Percentiles rank a stretch among this genome's conserved stretches.
Evolutionary conservation across 2,329 filamentous ascomycete genomes (phyloP).

Genomic region (Neoscytalidium dimidiatum): DNA sequence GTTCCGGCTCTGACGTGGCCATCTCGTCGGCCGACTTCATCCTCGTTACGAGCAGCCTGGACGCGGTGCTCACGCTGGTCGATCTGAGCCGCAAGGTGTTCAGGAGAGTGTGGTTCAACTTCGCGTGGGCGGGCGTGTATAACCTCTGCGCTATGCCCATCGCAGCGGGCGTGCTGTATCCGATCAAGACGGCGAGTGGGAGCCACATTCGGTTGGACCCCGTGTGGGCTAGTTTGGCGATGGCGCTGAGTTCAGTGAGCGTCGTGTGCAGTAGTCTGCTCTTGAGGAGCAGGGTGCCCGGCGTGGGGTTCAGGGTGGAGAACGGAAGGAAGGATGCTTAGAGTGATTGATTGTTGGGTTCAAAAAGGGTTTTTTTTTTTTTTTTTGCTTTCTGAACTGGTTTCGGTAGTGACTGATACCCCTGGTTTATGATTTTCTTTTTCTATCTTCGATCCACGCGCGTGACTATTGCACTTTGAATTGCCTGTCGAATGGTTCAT

Average conservation of each 20-base stretch:
- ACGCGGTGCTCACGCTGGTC: slow-evolving; percentile 71
- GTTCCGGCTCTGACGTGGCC: slow-evolving; percentile 79
- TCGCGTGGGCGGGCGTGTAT: slow-evolving; percentile 82
- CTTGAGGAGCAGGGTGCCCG: slow-evolving; percentile 56
- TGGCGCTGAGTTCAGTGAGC: slow-evolving; percentile 89
- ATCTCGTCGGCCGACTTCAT: slow-evolving; percentile 82
- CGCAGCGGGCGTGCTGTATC: slow-evolving; percentile 77
- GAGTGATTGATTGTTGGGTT: background rate
- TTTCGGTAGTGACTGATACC: too few relatives aligned
- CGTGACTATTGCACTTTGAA: too few relatives aligned
- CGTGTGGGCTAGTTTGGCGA: slow-evolving; percentile 86
- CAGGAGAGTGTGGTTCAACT: slow-evolving; percentile 78
- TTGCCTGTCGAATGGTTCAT: too few relatives aligned
- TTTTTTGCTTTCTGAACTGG: background rate
- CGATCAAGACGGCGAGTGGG: slow-evolving; percentile 51
- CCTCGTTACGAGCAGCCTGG: slow-evolving; percentile 70
- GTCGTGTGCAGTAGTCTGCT: slow-evolving; percentile 81
- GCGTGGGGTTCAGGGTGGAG: slow-evolving; percentile 43
- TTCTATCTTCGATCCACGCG: too few relatives aligned
- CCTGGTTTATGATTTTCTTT: too few relatives aligned
- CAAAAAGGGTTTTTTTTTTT: background rate
- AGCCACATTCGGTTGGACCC: slow-evolving; percentile 68
- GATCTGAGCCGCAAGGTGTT: slow-evolving; percentile 73
- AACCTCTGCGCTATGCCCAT: slow-evolving; percentile 77
- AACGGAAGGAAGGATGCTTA: background rate